These are phyloP conservation scores for Triticum turgidum DNA, from an alignment of 176 grass and related monocot genomes.

Conservation along the genomic window DNA sequence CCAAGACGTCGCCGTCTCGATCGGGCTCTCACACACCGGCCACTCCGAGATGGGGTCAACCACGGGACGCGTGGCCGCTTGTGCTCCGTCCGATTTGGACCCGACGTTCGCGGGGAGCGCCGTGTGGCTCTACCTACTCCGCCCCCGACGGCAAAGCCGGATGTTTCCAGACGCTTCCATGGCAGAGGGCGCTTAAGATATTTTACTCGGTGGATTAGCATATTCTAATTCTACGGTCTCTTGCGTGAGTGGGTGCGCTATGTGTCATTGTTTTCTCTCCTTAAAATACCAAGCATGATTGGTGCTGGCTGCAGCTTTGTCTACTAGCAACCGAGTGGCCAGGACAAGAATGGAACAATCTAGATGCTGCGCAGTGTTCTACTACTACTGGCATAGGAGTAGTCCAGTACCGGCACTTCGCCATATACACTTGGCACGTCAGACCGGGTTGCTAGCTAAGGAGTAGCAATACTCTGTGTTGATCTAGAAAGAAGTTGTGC, in stretches of 20 bases:
- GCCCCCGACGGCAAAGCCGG: not conserved
- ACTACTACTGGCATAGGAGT: too few relatives aligned
- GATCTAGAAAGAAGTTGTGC: not conserved
- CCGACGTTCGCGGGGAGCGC: not conserved
- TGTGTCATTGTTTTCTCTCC: not conserved
- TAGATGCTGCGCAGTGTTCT: not conserved
- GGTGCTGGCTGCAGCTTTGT: not conserved
- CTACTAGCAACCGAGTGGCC: not conserved
- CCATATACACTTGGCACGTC: not conserved
- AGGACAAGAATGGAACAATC: not conserved
- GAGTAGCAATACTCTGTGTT: too few relatives aligned
- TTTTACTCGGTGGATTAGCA: not conserved
- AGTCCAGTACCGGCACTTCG: too few relatives aligned
- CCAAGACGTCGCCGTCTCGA: not conserved
- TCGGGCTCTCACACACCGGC: not conserved
- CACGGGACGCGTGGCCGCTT: not conserved
- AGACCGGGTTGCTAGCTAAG: not conserved
- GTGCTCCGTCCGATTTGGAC: not conserved
- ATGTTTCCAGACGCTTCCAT: slow-evolving; percentile 37
- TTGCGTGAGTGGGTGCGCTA: not conserved
- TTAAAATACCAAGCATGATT: not conserved
- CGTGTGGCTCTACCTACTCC: not conserved
- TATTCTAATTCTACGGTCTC: not conserved
- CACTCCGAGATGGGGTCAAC: not conserved
- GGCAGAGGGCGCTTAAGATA: not conserved